A percentile compares a stretch with the other conserved stretches of the same genome.
These are phyloP conservation scores for Pichia thaimueangensis DNA, from an alignment of 805 yeast genomes.

Conservation along the genomic window DNA sequence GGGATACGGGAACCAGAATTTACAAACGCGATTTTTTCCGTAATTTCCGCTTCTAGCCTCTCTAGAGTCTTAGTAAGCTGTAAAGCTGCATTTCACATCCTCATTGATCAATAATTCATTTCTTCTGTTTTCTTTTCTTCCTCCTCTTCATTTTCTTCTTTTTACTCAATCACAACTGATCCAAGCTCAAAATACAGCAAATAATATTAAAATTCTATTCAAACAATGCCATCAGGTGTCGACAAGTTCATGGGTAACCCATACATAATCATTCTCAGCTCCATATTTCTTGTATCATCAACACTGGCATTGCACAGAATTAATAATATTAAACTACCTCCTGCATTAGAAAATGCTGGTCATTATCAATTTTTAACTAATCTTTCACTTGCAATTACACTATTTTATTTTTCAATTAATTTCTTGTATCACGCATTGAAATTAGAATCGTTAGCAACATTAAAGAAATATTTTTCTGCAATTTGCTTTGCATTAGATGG, in stretches of 20 bases:
- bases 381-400: constrained; percentile 45
- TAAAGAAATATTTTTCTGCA: constrained; percentile 43
- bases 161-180: too few relatives aligned
- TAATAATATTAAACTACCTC: constrained; percentile 37
- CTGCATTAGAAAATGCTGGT: constrained; percentile 48
- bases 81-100: too few relatives aligned
- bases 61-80: too few relatives aligned
- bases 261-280: constrained; percentile 1
- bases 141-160: too few relatives aligned
- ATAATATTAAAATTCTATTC: too few relatives aligned
- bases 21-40: too few relatives aligned
- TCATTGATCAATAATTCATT: too few relatives aligned
- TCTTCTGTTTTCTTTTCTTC: too few relatives aligned
- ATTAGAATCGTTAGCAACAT: constrained; percentile 3
- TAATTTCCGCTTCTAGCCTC: too few relatives aligned
- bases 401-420: constrained; percentile 37
- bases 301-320: constrained; percentile 13
- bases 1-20: too few relatives aligned
- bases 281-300: constrained; percentile 12
- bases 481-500: constrained; percentile 52
- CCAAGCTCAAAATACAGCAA: too few relatives aligned
- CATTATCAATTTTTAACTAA: constrained; percentile 70
- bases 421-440: constrained; percentile 33
- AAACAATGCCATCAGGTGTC: too few relatives aligned
- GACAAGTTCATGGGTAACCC: constrained; percentile 1